Evolutionary conservation across 1,139 yeast genomes (phyloP).

Genomic region (Diutina pseudorugosa): DNA sequence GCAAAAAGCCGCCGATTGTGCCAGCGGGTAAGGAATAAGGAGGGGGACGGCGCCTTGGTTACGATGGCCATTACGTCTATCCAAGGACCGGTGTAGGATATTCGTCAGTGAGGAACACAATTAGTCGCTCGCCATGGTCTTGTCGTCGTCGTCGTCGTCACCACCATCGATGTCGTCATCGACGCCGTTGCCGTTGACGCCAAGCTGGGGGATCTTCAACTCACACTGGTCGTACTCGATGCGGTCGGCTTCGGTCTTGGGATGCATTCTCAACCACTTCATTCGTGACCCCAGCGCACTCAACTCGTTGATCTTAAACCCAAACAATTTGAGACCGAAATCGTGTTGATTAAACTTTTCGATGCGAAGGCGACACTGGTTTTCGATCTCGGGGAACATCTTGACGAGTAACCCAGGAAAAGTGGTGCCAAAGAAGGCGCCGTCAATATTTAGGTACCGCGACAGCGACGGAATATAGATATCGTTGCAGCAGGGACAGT

Average conservation of each 20-base stretch:
- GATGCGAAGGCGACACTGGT: slow-evolving; percentile 39
- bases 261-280: slow-evolving; percentile 84
- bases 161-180: slow-evolving; percentile 14
- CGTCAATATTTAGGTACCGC: slow-evolving; percentile 79
- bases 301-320: slow-evolving; percentile 67
- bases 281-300: slow-evolving; percentile 83
- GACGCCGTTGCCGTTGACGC: slow-evolving; percentile 14
- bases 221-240: slow-evolving; percentile 54
- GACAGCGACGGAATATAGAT: slow-evolving; percentile 79
- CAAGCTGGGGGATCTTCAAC: slow-evolving; percentile 34
- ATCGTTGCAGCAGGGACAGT: slow-evolving; percentile 92
- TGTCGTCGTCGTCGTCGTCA: slow-evolving; percentile 22
- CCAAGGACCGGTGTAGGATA: background rate
- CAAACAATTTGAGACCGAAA: slow-evolving; percentile 73
- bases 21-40: no score
- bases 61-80: background rate
- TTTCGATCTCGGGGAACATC: slow-evolving; percentile 72
- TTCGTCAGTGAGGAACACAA: background rate
- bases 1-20: no score
- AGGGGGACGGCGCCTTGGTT: background rate
- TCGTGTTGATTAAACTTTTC: slow-evolving; percentile 40
- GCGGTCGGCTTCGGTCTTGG: slow-evolving; percentile 45
- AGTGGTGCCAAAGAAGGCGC: slow-evolving; percentile 93
- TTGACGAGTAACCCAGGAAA: slow-evolving; percentile 88
- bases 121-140: slow-evolving; percentile 35